A percentile compares a stretch with the other conserved stretches of the same genome.
Conservation (phyloP, 2,329 filamentous ascomycete species). For the Calonectria naviculata region DNA sequence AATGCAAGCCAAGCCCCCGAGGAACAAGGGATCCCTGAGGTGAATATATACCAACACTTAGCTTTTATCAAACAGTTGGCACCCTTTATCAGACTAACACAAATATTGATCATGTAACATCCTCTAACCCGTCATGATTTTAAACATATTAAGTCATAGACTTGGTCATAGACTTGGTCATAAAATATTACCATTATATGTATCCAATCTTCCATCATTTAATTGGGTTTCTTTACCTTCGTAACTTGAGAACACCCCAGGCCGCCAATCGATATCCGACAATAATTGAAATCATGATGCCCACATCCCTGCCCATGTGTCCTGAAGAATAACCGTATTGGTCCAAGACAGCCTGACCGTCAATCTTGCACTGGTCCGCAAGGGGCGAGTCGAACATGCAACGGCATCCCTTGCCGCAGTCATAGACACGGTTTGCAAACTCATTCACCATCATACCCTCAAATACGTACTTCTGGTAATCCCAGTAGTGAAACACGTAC, state of each 20-base stretch:
- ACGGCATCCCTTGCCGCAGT: conserved; percentile 58
- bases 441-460: conserved; percentile 96
- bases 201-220: neutral
- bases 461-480: conserved; percentile 89
- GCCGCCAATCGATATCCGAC: conserved; percentile 66
- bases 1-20: neutral
- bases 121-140: neutral
- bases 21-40: neutral
- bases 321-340: conserved; percentile 76
- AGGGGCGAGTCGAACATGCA: conserved; percentile 77
- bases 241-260: conserved; percentile 66
- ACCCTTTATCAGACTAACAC: neutral
- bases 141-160: neutral
- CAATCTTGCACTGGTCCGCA: conserved; percentile 71
- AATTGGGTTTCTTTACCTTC: conserved; percentile 28
- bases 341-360: conserved; percentile 75
- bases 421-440: conserved; percentile 73
- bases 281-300: conserved; percentile 82
- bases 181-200: neutral
- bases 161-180: neutral
- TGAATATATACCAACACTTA: neutral
- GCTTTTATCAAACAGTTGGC: neutral
- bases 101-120: neutral
- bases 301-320: conserved; percentile 80
- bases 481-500: conserved; percentile 90